Base-by-base conservation (phyloP, 2,329 filamentous ascomycete genomes). In the Cladophialophora bantiana region DNA sequence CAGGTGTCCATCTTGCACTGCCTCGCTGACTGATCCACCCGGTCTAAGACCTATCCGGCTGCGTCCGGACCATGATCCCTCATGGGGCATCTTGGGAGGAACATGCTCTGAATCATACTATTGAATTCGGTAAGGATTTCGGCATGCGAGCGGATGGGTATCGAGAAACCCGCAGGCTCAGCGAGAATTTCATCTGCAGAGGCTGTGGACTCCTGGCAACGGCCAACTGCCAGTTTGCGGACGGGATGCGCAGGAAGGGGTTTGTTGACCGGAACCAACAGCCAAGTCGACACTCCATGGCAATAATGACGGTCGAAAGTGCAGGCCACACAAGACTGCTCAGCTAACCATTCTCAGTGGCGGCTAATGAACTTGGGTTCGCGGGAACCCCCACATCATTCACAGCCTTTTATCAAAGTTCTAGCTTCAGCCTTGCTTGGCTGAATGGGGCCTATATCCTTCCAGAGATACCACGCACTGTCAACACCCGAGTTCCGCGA, bases 1-100 rank as follows among this genome's bases (percentile, higher is more conserved):
- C 5, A 12, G n/a, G 45, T 4, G 45, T 50, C 45, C 45, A 40
- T 18, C 20, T 54, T 59, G 56, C 53, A 62, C 53, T 53, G 64
- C 59, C 59, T 62, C 34, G 59, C 58, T 53, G 40, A 20, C 32
- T 62, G 53, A 58, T 66, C 64, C 40, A 62, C 59, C 18, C 34
- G 35, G 31, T 62, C 45, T 35, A 20, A 57, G 35, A 56, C 32
- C 15, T 35, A 55, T 59, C 53, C 64, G 64, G 53, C 35, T 15
- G 26, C 13, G 40, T 52, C 64, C 59, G 59, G 52, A 15, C 34
- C 15, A 9, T 15, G 45, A 20, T 50, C 18, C 3, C 18, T 5
- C 18, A 13, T 50, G 26, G 40, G 40, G 40, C 15, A 7, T 42
- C 40, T 18, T 4, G 40, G 15, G 15, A 18, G 40, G 40, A n/a